Evolutionary conservation across 2,329 filamentous ascomycete species (phyloP).

Genomic region (Lecanosticta acicola): DNA sequence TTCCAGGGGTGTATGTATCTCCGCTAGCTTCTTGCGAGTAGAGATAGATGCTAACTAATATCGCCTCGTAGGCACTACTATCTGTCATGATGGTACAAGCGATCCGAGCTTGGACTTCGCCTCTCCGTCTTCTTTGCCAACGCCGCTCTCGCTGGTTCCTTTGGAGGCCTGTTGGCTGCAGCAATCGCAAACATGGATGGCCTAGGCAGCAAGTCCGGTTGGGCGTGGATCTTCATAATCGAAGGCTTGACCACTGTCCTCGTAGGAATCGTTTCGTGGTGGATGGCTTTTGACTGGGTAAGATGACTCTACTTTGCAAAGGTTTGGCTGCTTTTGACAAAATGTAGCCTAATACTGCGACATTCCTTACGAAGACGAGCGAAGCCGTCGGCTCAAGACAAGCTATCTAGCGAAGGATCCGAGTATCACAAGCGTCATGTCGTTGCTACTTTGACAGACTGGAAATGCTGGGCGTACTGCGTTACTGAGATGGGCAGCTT

Average conservation of each 20-base stretch:
- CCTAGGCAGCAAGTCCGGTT: slow-evolving; percentile 44
- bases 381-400: slow-evolving; percentile 23
- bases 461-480: slow-evolving; percentile 74
- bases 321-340: neutral
- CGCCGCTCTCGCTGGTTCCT: slow-evolving; percentile 71
- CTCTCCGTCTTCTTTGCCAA: slow-evolving; percentile 78
- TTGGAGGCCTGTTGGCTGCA: slow-evolving; percentile 67
- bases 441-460: slow-evolving; percentile 56
- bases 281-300: slow-evolving; percentile 47
- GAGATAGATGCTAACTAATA: neutral
- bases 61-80: slow-evolving; percentile 65
- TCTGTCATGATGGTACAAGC: slow-evolving; percentile 76
- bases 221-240: slow-evolving; percentile 41
- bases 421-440: slow-evolving; percentile 26
- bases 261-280: slow-evolving; percentile 41
- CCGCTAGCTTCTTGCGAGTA: neutral
- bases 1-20: neutral
- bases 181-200: slow-evolving; percentile 67
- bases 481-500: slow-evolving; percentile 64
- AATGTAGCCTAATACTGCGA: slow-evolving; percentile 46
- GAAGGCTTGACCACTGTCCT: slow-evolving; percentile 60
- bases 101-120: slow-evolving; percentile 62
- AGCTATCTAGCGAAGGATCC: slow-evolving; percentile 22
- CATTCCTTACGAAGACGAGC: slow-evolving; percentile 50
- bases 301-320: neutral